Conservation (phyloP, 352 stramenopile genomes). For the Pythium sukuiense region DNA sequence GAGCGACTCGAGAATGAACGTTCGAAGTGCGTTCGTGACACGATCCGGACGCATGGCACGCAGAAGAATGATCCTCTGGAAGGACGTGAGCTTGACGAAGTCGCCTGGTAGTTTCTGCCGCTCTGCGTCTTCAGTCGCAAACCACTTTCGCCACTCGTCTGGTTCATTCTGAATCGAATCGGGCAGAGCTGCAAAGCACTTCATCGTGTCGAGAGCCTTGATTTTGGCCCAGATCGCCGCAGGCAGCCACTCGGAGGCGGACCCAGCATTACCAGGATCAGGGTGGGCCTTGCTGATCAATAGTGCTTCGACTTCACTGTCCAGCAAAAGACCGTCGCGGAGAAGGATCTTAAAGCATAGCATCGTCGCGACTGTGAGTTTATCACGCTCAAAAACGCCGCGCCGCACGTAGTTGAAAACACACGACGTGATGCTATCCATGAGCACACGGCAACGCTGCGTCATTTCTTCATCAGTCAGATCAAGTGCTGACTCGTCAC, state of each 20-base stretch:
- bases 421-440: constrained; percentile 92
- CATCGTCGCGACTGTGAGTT: constrained; percentile 94
- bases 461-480: constrained; percentile 90
- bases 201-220: constrained; percentile 92
- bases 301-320: constrained; percentile 91
- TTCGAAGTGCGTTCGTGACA: constrained; percentile 91
- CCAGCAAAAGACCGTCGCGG: constrained; percentile 80
- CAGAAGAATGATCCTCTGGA: constrained; percentile 89
- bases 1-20: constrained; percentile 89
- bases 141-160: constrained; percentile 97
- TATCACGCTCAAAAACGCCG: constrained; percentile 94
- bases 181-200: constrained; percentile 91
- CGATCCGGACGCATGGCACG: constrained; percentile 93
- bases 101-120: constrained; percentile 93
- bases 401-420: constrained; percentile 96
- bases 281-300: constrained; percentile 84
- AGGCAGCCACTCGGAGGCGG: constrained; percentile 93
- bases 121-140: constrained; percentile 95
- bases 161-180: constrained; percentile 96
- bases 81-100: constrained; percentile 78
- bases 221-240: constrained; percentile 89
- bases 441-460: constrained; percentile 79
- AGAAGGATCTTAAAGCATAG: constrained; percentile 93
- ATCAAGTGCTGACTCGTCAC: constrained; percentile 45
- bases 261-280: constrained; percentile 92